Percentiles rank a stretch among this genome's conserved stretches.
phyloP scores from a whole-genome alignment of 768 basidiomycete genomes.

The Asterophora lycoperdoides region DNA sequence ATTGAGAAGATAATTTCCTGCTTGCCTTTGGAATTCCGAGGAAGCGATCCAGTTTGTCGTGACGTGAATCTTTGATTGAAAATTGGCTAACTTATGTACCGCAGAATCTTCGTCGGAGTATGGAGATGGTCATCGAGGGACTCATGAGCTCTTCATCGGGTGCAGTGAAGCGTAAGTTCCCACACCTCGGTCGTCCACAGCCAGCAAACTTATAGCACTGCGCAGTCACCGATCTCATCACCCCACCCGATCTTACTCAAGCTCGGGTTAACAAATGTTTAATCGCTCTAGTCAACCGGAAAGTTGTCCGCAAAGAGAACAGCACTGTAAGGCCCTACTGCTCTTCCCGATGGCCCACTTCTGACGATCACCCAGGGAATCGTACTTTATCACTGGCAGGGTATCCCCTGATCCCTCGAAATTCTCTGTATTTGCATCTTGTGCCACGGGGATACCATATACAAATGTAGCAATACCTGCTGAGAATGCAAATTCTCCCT shows the following conservation, averaged over 20 bases:
- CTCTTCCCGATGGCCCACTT: neutral
- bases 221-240: constrained; percentile 72
- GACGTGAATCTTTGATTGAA: neutral
- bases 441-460: neutral
- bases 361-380: constrained; percentile 42
- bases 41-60: constrained; percentile 71
- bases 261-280: constrained; percentile 91
- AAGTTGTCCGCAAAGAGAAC: constrained; percentile 76
- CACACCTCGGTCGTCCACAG: neutral
- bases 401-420: constrained; percentile 31
- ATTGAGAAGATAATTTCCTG: constrained; percentile 70
- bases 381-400: constrained; percentile 70
- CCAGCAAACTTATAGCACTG: neutral
- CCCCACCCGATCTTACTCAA: constrained; percentile 80
- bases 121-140: constrained; percentile 76
- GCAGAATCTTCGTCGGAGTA: constrained; percentile 68
- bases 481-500: neutral
- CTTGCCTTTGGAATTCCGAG: constrained; percentile 87
- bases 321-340: constrained; percentile 40
- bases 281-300: constrained; percentile 84
- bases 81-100: neutral
- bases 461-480: constrained; percentile 2
- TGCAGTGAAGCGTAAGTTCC: constrained; percentile 55
- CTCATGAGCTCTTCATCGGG: constrained; percentile 61
- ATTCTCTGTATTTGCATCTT: constrained; percentile 5